A percentile compares a stretch with the other conserved stretches of the same genome.
Evolutionary conservation across 1,284 basidiomycete genomes (phyloP).

Genomic region (Nidula niveotomentosa): DNA sequence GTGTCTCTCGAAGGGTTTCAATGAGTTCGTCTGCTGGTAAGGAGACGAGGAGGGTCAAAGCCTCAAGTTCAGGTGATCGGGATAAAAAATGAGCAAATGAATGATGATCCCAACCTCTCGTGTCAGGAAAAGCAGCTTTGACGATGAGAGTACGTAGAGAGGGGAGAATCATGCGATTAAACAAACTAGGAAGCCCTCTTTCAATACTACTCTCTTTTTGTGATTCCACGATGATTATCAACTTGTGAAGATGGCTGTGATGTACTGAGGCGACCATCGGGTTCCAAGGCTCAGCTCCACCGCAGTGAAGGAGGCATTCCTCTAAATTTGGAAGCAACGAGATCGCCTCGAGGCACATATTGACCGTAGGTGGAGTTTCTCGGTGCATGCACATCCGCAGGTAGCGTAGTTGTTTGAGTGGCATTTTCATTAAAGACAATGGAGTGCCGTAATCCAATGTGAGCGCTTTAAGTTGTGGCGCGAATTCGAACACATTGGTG

Average conservation of each 20-base stretch:
- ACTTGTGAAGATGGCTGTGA: slow-evolving; percentile 3
- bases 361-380: slow-evolving; percentile 8
- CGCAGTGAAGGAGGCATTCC: slow-evolving; percentile 11
- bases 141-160: neutral
- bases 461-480: slow-evolving; percentile 6
- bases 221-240: slow-evolving; percentile 7
- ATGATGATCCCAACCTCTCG: slow-evolving; percentile 10
- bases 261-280: slow-evolving; percentile 1
- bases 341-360: slow-evolving; percentile 8
- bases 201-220: neutral
- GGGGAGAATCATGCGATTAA: neutral
- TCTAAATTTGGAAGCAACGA: slow-evolving; percentile 7
- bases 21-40: slow-evolving; percentile 5
- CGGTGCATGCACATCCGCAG: slow-evolving; percentile 8
- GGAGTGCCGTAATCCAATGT: slow-evolving; percentile 6
- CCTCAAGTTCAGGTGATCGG: slow-evolving; percentile 5
- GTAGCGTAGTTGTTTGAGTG: slow-evolving; percentile 6
- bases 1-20: slow-evolving; percentile 8
- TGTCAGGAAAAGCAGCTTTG: slow-evolving; percentile 5
- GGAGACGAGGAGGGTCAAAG: slow-evolving; percentile 5
- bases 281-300: slow-evolving; percentile 7
- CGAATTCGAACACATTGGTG: slow-evolving; percentile 7
- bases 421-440: slow-evolving; percentile 2
- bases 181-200: neutral
- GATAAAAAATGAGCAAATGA: slow-evolving; percentile 6